These are phyloP conservation scores for Rubus parviflorus DNA, from an alignment of 306 rosid species.

Conservation along the genomic window DNA sequence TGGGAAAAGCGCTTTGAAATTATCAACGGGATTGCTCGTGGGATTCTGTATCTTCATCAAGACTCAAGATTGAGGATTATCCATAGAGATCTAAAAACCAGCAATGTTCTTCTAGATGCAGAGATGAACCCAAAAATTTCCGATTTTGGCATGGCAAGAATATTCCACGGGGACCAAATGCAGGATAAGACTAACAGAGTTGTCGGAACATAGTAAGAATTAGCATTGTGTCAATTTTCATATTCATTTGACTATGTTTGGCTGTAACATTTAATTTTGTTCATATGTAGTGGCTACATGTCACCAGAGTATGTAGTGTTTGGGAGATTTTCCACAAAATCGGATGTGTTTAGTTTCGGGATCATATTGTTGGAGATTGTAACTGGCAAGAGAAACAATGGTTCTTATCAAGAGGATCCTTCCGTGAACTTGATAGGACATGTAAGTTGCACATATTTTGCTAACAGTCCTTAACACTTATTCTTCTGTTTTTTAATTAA, in stretches of 20 bases:
- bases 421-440: conserved; percentile 48
- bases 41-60: conserved; percentile 60
- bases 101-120: conserved; percentile 50
- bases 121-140: conserved; percentile 57
- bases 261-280: not conserved
- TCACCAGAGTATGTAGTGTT: conserved; percentile 61
- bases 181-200: conserved; percentile 47
- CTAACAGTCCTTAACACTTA: not conserved
- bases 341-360: conserved; percentile 57
- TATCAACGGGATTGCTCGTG: conserved; percentile 49
- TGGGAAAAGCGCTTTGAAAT: conserved; percentile 49
- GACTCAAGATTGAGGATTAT: conserved; percentile 60
- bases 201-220: conserved; percentile 68
- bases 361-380: conserved; percentile 55
- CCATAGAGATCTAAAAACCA: conserved; percentile 59
- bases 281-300: conserved; percentile 50
- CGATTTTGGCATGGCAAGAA: conserved; percentile 72
- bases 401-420: conserved; percentile 22
- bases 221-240: not conserved
- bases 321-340: conserved; percentile 45
- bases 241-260: not conserved
- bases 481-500: not conserved
- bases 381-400: conserved; percentile 44
- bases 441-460: conserved; percentile 31
- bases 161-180: conserved; percentile 45